phyloP scores from a whole-genome alignment of 2,329 filamentous ascomycete species.

The Monosporascus sp. region DNA sequence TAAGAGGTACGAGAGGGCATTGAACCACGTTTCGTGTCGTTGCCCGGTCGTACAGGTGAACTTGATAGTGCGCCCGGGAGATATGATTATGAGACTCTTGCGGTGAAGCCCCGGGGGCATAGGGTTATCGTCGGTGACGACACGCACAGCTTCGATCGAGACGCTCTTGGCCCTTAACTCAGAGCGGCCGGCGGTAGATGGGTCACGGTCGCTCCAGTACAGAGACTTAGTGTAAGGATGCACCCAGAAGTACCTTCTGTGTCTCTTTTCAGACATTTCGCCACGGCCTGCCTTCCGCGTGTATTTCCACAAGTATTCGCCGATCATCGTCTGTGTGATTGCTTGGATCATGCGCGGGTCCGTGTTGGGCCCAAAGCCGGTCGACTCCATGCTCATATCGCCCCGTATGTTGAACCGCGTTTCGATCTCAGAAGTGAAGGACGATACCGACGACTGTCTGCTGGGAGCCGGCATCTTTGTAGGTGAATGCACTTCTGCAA shows the following conservation, averaged over 20 bases:
- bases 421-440: constrained; percentile 91
- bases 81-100: constrained; percentile 87
- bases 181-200: constrained; percentile 67
- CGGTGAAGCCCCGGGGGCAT: constrained; percentile 91
- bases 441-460: constrained; percentile 83
- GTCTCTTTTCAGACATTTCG: constrained; percentile 81
- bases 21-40: constrained; percentile 97
- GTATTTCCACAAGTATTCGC: constrained; percentile 98
- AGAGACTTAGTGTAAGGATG: constrained; percentile 94
- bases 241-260: constrained; percentile 97
- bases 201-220: constrained; percentile 94
- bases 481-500: constrained; percentile 43
- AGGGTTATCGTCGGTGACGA: constrained; percentile 90
- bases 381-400: constrained; percentile 46
- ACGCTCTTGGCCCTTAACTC: constrained; percentile 84
- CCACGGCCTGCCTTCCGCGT: constrained; percentile 89
- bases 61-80: constrained; percentile 82
- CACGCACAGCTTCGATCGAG: constrained; percentile 84
- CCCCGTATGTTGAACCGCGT: constrained; percentile 76
- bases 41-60: constrained; percentile 93
- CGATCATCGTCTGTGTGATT: constrained; percentile 99
- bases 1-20: constrained; percentile 87
- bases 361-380: constrained; percentile 64
- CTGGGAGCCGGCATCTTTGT: constrained; percentile 36
- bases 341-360: constrained; percentile 99